Conservation (phyloP, 2,329 filamentous ascomycete genomes). For the Fusarium chaquense region DNA sequence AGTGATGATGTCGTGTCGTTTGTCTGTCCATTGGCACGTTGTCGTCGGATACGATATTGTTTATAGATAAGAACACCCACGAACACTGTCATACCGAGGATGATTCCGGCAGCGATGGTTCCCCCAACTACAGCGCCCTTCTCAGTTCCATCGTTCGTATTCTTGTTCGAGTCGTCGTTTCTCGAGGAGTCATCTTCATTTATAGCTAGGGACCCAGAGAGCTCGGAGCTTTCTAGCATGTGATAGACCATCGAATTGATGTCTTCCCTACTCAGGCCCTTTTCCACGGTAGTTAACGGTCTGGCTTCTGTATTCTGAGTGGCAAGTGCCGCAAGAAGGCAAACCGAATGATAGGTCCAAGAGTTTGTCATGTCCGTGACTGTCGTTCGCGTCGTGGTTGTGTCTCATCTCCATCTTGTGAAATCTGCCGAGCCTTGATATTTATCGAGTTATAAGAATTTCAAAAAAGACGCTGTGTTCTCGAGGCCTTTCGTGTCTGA, state of each 20-base stretch:
- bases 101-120: constrained; percentile 31
- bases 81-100: constrained; percentile 36
- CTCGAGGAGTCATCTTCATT: background rate
- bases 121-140: constrained; percentile 40
- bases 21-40: background rate
- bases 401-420: constrained; percentile 10
- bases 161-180: background rate
- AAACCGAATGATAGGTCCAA: constrained; percentile 13
- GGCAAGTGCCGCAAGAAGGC: constrained; percentile 11
- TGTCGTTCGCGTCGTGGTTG: constrained; percentile 19
- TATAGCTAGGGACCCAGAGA: background rate
- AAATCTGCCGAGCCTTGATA: background rate
- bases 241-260: constrained; percentile 9
- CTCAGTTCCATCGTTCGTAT: background rate
- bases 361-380: background rate
- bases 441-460: constrained; percentile 11
- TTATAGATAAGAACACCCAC: constrained; percentile 35
- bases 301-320: constrained; percentile 18
- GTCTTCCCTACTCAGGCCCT: constrained; percentile 6
- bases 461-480: background rate
- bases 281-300: constrained; percentile 4
- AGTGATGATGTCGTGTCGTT: background rate
- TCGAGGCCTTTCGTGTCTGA: background rate
- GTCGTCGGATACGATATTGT: constrained; percentile 8
- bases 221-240: background rate